Conservation (phyloP, 306 rosid genomes). For the Cucumis melo region DNA sequence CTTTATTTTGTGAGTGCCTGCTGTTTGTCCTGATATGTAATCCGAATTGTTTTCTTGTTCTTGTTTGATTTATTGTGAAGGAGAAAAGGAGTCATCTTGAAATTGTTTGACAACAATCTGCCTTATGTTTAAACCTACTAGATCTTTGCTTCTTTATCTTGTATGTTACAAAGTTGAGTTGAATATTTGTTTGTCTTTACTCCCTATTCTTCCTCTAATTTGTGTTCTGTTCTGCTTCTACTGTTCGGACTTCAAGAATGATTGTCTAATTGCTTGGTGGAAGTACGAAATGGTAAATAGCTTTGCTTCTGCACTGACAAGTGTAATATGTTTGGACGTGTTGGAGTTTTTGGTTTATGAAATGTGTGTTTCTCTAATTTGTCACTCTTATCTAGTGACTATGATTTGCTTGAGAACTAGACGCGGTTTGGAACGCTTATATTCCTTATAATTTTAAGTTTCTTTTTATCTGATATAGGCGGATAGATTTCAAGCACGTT, state of each 20-base stretch:
- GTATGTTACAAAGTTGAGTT: neutral
- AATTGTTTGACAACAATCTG: neutral
- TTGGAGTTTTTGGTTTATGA: neutral
- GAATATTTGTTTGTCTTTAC: neutral
- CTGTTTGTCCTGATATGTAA: neutral
- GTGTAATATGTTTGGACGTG: neutral
- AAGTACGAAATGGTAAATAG: neutral
- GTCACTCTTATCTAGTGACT: neutral
- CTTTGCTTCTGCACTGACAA: neutral
- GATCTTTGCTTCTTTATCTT: neutral
- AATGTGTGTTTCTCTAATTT: neutral
- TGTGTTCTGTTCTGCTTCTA: neutral
- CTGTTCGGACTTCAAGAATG: neutral
- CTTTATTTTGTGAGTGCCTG: constrained; percentile 2
- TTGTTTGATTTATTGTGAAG: neutral
- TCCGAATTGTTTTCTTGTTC: neutral
- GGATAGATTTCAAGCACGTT: constrained; percentile 16
- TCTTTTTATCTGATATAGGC: constrained; percentile 17
- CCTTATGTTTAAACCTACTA: neutral
- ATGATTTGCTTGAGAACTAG: neutral
- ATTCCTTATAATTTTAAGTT: neutral
- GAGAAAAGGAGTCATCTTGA: neutral
- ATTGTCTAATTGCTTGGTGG: neutral
- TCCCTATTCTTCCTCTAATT: neutral
- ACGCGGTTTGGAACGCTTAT: neutral